These are phyloP conservation scores for Phialophora macrospora DNA, from an alignment of 2,329 filamentous ascomycete species.

Conservation along the genomic window DNA sequence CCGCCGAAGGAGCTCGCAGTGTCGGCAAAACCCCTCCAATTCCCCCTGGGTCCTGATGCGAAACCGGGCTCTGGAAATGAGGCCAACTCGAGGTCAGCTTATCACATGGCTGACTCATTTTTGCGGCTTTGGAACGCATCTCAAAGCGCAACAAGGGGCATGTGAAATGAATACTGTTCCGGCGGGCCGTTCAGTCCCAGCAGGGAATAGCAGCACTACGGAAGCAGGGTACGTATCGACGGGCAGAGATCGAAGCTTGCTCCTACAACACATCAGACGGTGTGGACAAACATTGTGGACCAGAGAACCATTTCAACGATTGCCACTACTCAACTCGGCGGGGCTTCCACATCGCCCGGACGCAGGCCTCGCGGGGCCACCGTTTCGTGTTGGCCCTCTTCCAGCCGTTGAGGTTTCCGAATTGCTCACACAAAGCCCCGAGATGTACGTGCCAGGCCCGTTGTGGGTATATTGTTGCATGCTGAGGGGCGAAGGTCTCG, in stretches of 20 bases:
- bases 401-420: too few relatives aligned
- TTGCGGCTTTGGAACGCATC: background rate
- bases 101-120: slow-evolving; percentile 1
- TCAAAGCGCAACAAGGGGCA: background rate
- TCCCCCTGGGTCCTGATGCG: background rate
- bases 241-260: background rate
- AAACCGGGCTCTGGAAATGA: background rate
- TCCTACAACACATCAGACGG: background rate
- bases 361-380: too few relatives aligned
- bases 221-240: background rate
- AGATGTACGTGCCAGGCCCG: too few relatives aligned
- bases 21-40: background rate
- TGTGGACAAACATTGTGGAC: background rate
- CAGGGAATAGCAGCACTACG: background rate
- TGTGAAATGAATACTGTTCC: background rate
- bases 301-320: too few relatives aligned
- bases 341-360: too few relatives aligned
- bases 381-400: too few relatives aligned
- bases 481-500: too few relatives aligned
- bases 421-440: too few relatives aligned
- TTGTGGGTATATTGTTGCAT: too few relatives aligned
- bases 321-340: too few relatives aligned
- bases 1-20: background rate
- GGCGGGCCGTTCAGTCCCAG: background rate
- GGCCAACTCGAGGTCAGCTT: background rate